Percentiles rank a stretch among this genome's conserved stretches.
Evolutionary conservation across 805 yeast genomes (phyloP).

Genomic region (Candida ortonii): DNA sequence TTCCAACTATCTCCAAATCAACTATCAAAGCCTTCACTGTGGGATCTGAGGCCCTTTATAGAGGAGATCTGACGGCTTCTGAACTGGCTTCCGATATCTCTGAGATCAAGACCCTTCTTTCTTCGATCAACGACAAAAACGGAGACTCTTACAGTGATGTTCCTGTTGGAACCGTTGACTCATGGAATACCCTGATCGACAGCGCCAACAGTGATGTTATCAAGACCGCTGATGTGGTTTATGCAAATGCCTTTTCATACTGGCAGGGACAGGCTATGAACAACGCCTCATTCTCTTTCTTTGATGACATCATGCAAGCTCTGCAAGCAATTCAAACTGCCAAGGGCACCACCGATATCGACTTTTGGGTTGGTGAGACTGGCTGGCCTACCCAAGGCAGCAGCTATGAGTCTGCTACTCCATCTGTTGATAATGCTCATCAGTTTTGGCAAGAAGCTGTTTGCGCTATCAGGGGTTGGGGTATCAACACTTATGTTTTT

Average conservation of each 20-base stretch:
- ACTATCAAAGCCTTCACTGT: conserved; percentile 78
- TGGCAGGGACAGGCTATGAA: conserved; percentile 94
- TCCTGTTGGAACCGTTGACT: conserved; percentile 92
- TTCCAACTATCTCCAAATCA: conserved; percentile 68
- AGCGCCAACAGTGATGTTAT: conserved; percentile 70
- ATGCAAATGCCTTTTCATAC: conserved; percentile 95
- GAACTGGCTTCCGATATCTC: conserved; percentile 67
- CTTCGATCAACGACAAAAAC: conserved; percentile 66
- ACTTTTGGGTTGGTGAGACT: conserved; percentile 96
- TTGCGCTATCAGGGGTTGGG: conserved; percentile 95
- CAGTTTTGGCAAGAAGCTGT: conserved; percentile 83
- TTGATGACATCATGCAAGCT: conserved; percentile 98
- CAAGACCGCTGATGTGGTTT: conserved; percentile 77
- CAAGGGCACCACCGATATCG: conserved; percentile 83
- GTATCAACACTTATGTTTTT: conserved; percentile 85
- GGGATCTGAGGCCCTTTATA: conserved; percentile 95
- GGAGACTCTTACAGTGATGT: conserved; percentile 71
- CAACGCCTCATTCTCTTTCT: conserved; percentile 87
- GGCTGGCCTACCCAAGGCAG: conserved; percentile 96
- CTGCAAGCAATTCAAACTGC: conserved; percentile 79
- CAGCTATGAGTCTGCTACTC: conserved; percentile 60
- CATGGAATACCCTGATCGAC: conserved; percentile 91
- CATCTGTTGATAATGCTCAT: conserved; percentile 71
- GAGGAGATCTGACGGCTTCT: conserved; percentile 76
- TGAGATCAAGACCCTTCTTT: conserved; percentile 57